Base-by-base conservation (phyloP, 2,329 filamentous ascomycete genomes). In the Colletotrichum sp. region DNA sequence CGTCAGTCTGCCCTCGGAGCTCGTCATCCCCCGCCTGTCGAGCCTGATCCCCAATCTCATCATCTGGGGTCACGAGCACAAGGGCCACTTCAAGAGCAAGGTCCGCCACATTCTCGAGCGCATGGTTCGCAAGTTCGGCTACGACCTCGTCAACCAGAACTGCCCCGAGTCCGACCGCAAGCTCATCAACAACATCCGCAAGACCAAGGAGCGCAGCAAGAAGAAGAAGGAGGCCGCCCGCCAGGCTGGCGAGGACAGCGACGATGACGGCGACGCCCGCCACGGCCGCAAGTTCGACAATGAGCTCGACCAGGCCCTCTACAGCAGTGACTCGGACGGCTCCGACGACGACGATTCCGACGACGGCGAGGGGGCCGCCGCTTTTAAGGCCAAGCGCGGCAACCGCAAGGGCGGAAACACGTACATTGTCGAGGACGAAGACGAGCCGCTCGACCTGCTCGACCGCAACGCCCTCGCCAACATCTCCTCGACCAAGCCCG, bases 51-150 rank as follows among this genome's bases (percentile, higher is more conserved):
- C 96, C 5, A 98, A 98, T 84, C 89, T 98, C 25, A 95, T 98
- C 89, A 92, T 96, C 56, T 99, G 97, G 96, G 96, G 94, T 82
- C 95, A 98, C 84, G 97, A 99, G 85, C 97, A 99, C 88, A 98
- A 98, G 87, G 96, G 96, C 15, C 96, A 98, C 83, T 97, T 99
- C 87, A 95, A 96, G 81, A 93, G 95, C 66, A 99, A 98, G 88
- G 96, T 99, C 79, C 98, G 98, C 91, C 96, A 98, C 82, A 98
- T 99, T 78, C 88, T 99, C 18, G 97, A 99, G 86, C 93, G 97
- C 68, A 95, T 98, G 90, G 94, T 98, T 27, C 92, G 96, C 64
- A 93, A 96, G 72, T 98, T 98, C 82, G 96, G 97, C 64, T 94
- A 94, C 61, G 94, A 96, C 3, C 85, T 92, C 34, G 91, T 99